These are phyloP conservation scores for Schoenoplectus tabernaemontani DNA, from an alignment of 202 grass and related monocot species.

Conservation along the genomic window DNA sequence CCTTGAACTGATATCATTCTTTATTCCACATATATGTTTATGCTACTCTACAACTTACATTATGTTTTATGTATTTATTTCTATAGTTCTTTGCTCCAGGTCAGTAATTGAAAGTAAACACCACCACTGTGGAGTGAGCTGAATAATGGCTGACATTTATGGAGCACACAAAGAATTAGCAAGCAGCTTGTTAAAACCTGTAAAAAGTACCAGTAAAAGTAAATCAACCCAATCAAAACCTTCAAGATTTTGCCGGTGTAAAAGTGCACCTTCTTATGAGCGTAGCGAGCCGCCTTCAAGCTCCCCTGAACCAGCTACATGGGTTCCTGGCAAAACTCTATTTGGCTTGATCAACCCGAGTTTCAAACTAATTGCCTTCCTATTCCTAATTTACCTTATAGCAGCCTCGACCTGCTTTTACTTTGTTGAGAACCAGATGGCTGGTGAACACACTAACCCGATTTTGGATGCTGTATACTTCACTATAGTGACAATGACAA, in stretches of 20 bases:
- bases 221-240: conserved; percentile 12
- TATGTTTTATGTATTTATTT: neutral
- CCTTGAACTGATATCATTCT: neutral
- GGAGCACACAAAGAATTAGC: neutral
- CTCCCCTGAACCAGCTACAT: conserved; percentile 15
- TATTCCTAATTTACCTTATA: conserved; percentile 62
- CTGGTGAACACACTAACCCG: conserved; percentile 48
- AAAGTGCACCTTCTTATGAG: conserved; percentile 32
- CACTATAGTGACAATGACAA: conserved; percentile 85
- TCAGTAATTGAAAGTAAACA: neutral
- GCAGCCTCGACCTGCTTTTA: conserved; percentile 50
- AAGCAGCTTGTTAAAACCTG: neutral
- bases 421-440: conserved; percentile 56
- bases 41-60: neutral
- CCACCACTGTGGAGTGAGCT: neutral
- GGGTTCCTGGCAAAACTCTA: conserved; percentile 37
- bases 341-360: conserved; percentile 43
- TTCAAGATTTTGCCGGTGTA: conserved; percentile 42
- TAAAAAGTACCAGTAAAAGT: neutral
- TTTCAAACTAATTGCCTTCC: conserved; percentile 43
- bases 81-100: too few species aligned
- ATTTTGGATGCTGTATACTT: conserved; percentile 87
- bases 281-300: conserved; percentile 22
- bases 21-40: neutral
- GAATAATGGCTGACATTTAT: neutral